Percentiles rank a stretch among this genome's conserved stretches.
phyloP scores from a whole-genome alignment of 805 yeast species.

The Ogataea angusta region DNA sequence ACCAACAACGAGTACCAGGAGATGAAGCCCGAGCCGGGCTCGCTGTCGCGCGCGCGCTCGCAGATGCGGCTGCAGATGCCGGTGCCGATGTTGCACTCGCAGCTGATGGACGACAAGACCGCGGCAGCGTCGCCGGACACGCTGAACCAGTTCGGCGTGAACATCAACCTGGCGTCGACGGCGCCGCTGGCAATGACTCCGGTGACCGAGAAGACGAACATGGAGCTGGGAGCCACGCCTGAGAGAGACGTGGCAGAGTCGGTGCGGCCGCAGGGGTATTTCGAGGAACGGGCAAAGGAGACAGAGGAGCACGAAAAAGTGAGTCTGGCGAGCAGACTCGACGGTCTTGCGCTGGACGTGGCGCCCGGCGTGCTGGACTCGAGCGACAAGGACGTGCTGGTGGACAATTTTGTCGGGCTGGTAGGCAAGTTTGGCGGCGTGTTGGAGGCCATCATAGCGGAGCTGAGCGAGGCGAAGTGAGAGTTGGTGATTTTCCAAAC shows the following conservation, averaged over 20 bases:
- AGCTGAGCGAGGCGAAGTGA: slow-evolving; percentile 9
- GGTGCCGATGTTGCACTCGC: slow-evolving; percentile 43
- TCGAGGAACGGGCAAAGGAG: neutral
- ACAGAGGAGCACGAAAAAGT: slow-evolving; percentile 2
- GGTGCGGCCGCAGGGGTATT: slow-evolving; percentile 1
- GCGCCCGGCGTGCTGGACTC: slow-evolving; percentile 2
- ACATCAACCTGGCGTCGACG: slow-evolving; percentile 66
- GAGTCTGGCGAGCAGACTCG: slow-evolving; percentile 1
- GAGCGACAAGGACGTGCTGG: slow-evolving; percentile 10
- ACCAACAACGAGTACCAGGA: slow-evolving; percentile 17
- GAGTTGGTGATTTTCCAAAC: neutral
- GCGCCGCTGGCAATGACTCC: slow-evolving; percentile 77
- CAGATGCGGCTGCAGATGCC: slow-evolving; percentile 74
- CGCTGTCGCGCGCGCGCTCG: slow-evolving; percentile 42
- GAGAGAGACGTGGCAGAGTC: slow-evolving; percentile 18
- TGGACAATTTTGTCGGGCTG: slow-evolving; percentile 22
- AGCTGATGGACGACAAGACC: slow-evolving; percentile 3
- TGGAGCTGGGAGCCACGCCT: slow-evolving; percentile 19
- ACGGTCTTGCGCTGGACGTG: slow-evolving; percentile 2
- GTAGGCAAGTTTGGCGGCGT: slow-evolving; percentile 25
- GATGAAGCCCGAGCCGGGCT: slow-evolving; percentile 7
- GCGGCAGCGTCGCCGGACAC: slow-evolving; percentile 19
- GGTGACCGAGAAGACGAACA: slow-evolving; percentile 51
- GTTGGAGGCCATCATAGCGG: slow-evolving; percentile 32
- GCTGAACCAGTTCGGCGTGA: slow-evolving; percentile 37